phyloP scores from a whole-genome alignment of 108 stramenopile genomes.

The Cyclotella kingstonii region DNA sequence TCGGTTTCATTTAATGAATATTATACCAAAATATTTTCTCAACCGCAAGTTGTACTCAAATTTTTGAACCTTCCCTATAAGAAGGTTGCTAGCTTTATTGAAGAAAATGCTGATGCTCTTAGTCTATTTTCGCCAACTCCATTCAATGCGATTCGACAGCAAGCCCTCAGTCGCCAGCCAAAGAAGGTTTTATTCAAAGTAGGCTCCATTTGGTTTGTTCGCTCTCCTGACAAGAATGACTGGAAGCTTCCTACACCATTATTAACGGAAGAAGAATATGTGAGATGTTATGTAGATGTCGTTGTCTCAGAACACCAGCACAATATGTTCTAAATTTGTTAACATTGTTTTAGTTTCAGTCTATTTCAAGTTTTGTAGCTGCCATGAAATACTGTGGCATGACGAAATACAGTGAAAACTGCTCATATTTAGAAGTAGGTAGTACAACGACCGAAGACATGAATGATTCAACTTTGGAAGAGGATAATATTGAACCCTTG shows the following conservation, averaged over 20 bases:
- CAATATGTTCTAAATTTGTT: background rate
- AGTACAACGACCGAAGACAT: constrained; percentile 30
- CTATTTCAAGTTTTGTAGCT: constrained; percentile 31
- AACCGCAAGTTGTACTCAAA: constrained; percentile 7
- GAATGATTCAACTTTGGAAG: constrained; percentile 45
- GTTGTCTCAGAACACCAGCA: background rate
- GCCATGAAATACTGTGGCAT: constrained; percentile 45
- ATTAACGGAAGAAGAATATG: constrained; percentile 23
- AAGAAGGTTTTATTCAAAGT: constrained; percentile 20
- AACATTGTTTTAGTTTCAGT: background rate
- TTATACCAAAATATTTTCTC: background rate
- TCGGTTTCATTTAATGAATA: constrained; percentile 25
- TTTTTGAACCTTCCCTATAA: constrained; percentile 39
- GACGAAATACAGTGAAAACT: constrained; percentile 26
- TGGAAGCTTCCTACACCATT: constrained; percentile 26
- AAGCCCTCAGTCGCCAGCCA: constrained; percentile 7
- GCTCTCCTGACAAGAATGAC: constrained; percentile 27
- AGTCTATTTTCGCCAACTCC: constrained; percentile 12
- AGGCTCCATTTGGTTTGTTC: constrained; percentile 18
- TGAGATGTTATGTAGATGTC: background rate
- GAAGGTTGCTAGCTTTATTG: constrained; percentile 19
- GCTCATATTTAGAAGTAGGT: constrained; percentile 11
- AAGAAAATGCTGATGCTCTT: constrained; percentile 31
- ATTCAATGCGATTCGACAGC: constrained; percentile 17
- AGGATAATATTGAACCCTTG: constrained; percentile 27